A percentile compares a stretch with the other conserved stretches of the same genome.
These are phyloP conservation scores for Raddia distichophylla DNA, from an alignment of 176 grass and related monocot species.

Conservation along the genomic window DNA sequence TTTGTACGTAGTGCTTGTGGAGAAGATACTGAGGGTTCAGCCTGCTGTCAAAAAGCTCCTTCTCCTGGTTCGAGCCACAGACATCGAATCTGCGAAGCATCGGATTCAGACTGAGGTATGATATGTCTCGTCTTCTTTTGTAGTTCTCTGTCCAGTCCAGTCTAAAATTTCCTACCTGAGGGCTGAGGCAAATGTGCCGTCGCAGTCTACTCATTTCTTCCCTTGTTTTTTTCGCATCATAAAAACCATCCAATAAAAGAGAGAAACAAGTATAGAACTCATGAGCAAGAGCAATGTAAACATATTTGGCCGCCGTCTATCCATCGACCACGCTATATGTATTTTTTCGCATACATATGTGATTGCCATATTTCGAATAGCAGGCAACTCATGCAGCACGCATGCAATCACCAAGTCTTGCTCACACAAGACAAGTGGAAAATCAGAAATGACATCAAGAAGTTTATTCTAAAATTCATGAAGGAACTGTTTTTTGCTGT, in stretches of 20 bases:
- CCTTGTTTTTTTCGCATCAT: not conserved
- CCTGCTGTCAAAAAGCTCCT: constrained; percentile 37
- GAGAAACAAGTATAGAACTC: not conserved
- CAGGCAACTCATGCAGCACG: not conserved
- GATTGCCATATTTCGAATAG: not conserved
- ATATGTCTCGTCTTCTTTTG: not conserved
- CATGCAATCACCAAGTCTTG: not conserved
- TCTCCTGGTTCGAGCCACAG: constrained; percentile 27
- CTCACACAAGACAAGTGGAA: not conserved
- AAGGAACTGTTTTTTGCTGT: too few species aligned
- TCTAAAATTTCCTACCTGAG: not conserved
- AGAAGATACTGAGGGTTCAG: constrained; percentile 43
- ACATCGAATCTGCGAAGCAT: not conserved
- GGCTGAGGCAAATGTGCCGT: not conserved
- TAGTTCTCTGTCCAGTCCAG: not conserved
- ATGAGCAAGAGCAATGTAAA: not conserved
- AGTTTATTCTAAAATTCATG: not conserved
- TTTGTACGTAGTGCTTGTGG: constrained; percentile 16
- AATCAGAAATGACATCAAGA: not conserved
- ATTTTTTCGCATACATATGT: not conserved
- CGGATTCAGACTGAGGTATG: constrained; percentile 34
- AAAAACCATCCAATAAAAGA: not conserved
- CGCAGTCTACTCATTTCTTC: not conserved
- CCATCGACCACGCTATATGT: too few species aligned
- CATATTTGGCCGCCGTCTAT: not conserved